Base-by-base conservation (phyloP, 148 eudicot species). In the Talinum fruticosum region DNA sequence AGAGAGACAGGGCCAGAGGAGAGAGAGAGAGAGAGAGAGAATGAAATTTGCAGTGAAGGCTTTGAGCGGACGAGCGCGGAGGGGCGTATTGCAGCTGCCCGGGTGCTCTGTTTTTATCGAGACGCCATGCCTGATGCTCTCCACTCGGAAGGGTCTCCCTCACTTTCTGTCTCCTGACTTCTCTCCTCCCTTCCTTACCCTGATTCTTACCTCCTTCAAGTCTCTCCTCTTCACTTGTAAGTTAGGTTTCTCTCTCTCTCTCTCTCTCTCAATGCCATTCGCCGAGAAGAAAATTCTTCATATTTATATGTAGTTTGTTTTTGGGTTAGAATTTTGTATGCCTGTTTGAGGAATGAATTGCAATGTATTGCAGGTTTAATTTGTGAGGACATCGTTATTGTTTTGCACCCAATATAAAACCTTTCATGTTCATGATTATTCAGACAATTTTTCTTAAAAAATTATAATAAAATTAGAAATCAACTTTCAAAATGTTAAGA, bases 161-260 rank as follows among this genome's bases (percentile, higher is more conserved):
- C 51, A 62, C 47, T 61, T 75, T 41, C 77, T 61, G n/a, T 37
- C 70, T 62, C 49, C 36, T 62, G 49, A 62, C 49, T 38, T 37
- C 49, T 75, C 1, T 28, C 35, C 13, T 36, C 33, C 30, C 47
- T 75, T 12, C 66, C 51, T 30, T 64, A 24, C 15, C 61, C 77
- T 45, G 84, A 86, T 23, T 89, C 97, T 69, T 86, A 64, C 73
- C 89, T 93, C 84, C 91, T 93, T 32, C 95, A 88, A 26, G 79
- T 85, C 74, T 87, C 87, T 84, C 96, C 97, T 66, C 90, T 91
- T 72, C 96, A 93, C 87, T 91, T 93, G 97, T 93, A 84, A 53
- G 90, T 69, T 41, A 10, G 13, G 12, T 1, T 3, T 8, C 7
- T 8, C 47, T 41, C 47, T 8, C 5, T n/a, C n/a, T 78, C 38